Conservation (phyloP, 768 basidiomycete genomes). For the Suillus sp. region DNA sequence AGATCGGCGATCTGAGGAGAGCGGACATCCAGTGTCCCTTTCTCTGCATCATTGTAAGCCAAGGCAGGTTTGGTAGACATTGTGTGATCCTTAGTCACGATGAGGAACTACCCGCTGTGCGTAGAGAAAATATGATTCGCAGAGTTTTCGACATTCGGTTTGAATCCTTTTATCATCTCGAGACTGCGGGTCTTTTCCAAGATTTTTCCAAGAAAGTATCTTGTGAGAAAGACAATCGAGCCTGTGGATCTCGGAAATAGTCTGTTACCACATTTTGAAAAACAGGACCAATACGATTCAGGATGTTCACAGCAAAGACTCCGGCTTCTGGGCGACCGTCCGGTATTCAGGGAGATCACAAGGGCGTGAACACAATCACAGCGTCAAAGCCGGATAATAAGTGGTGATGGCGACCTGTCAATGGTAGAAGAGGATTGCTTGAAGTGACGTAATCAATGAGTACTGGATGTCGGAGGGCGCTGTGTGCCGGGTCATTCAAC, state of each 20-base stretch:
- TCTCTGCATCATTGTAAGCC: constrained; percentile 56
- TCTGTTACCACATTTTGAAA: constrained; percentile 12
- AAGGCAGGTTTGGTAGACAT: constrained; percentile 47
- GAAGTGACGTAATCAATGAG: not conserved
- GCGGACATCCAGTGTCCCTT: constrained; percentile 52
- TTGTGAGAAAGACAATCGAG: constrained; percentile 15
- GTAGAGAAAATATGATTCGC: constrained; percentile 14
- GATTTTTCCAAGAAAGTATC: constrained; percentile 12
- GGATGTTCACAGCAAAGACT: constrained; percentile 15
- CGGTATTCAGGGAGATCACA: constrained; percentile 10
- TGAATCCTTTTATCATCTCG: constrained; percentile 28
- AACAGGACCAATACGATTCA: constrained; percentile 14
- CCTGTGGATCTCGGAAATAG: constrained; percentile 22
- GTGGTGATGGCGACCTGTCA: not conserved
- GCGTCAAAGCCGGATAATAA: not conserved
- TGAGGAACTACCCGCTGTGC: constrained; percentile 17
- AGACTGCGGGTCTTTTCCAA: constrained; percentile 14
- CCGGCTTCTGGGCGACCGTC: constrained; percentile 20
- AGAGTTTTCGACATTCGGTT: not conserved
- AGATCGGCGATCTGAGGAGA: constrained; percentile 35
- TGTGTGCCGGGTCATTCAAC: not conserved
- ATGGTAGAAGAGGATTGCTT: constrained; percentile 6
- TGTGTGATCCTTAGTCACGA: constrained; percentile 13
- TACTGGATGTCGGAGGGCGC: constrained; percentile 1
- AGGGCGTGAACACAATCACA: not conserved